Evolutionary conservation across 1,139 yeast species (phyloP).

Genomic region (Sugiyamaella sp.): DNA sequence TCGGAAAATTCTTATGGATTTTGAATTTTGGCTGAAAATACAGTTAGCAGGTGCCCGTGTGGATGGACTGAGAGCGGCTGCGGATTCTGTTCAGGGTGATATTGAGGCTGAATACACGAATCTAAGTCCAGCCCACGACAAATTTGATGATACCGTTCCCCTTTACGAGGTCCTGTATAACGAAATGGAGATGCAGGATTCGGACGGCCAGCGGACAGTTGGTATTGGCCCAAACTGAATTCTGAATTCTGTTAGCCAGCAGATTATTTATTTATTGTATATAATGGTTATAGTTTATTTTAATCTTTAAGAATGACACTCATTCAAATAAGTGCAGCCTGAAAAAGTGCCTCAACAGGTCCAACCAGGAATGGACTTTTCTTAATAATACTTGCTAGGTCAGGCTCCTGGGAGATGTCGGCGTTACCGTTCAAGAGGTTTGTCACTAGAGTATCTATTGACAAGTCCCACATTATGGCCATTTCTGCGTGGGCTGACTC

Average conservation of each 20-base stretch:
- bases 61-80: conserved; percentile 24
- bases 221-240: too few species aligned
- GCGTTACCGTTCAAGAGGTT: neutral
- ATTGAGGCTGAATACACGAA: neutral
- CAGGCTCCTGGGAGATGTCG: neutral
- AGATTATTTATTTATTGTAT: neutral
- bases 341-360: conserved; percentile 25
- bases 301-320: too few species aligned
- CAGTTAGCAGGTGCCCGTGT: conserved; percentile 25
- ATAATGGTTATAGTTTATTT: too few species aligned
- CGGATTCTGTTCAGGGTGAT: neutral
- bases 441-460: conserved; percentile 25
- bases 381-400: neutral
- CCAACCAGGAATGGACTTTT: conserved; percentile 6
- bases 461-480: conserved; percentile 28
- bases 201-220: too few species aligned
- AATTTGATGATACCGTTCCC: too few species aligned
- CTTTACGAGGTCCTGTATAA: too few species aligned
- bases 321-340: too few species aligned
- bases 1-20: conserved; percentile 24
- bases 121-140: neutral
- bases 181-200: too few species aligned
- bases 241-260: too few species aligned
- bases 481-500: conserved; percentile 27
- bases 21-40: conserved; percentile 26